phyloP scores from a whole-genome alignment of 2,329 filamentous ascomycete genomes.

The Aspergillus persii region DNA sequence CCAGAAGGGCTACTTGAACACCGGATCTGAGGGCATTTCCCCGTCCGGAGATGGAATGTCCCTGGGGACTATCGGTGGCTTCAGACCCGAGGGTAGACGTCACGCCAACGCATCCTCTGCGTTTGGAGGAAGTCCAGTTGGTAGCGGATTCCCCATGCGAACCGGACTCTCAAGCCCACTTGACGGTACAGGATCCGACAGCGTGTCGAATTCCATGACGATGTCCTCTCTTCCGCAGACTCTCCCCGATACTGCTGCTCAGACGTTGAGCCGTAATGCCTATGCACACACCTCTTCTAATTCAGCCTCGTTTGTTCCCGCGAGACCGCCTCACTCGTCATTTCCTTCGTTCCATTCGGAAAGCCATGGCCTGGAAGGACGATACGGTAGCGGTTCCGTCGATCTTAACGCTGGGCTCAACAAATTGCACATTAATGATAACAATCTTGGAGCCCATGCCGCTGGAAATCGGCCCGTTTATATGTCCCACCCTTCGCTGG shows the following conservation, averaged over 20 bases:
- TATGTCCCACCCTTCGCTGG: constrained; percentile 40
- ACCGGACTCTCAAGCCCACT: constrained; percentile 27
- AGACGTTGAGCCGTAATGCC: constrained; percentile 22
- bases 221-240: constrained; percentile 31
- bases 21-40: constrained; percentile 32
- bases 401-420: constrained; percentile 32
- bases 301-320: constrained; percentile 31
- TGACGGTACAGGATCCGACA: constrained; percentile 31
- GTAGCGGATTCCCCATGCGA: constrained; percentile 31
- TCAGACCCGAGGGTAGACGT: constrained; percentile 34
- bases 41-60: constrained; percentile 33
- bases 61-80: constrained; percentile 30
- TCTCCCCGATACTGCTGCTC: constrained; percentile 28
- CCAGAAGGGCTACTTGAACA: constrained; percentile 35
- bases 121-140: constrained; percentile 32
- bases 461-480: constrained; percentile 28
- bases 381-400: constrained; percentile 27
- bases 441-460: constrained; percentile 32
- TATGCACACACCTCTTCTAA: constrained; percentile 37
- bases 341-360: constrained; percentile 42
- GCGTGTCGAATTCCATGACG: constrained; percentile 26
- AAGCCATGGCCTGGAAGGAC: constrained; percentile 32
- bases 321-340: constrained; percentile 36
- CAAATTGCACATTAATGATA: constrained; percentile 37
- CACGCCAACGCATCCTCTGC: constrained; percentile 29